Base-by-base conservation (phyloP, 2,329 filamentous ascomycete genomes). In the Penicillium brevicompactum region DNA sequence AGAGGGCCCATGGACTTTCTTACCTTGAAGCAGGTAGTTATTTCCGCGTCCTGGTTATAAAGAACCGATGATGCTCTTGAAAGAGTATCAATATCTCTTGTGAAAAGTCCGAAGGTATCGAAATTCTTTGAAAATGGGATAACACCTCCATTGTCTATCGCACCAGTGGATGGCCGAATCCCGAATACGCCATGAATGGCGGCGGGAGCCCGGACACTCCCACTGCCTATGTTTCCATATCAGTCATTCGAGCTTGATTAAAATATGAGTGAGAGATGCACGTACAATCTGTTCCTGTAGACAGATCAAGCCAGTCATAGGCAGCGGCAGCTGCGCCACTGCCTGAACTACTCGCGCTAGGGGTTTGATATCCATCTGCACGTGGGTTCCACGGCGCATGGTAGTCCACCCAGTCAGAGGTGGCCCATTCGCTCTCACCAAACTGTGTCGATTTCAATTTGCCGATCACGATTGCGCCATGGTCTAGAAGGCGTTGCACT, bases 351-450 rank as follows among this genome's bases (percentile, higher is more conserved):
- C 70, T 74, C 1, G 73, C 72, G 0, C 59, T 65, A 0, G 74
- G 57, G 0, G 76, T 74, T 51, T 78, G 75, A 38, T 80, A 81
- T 0, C 76, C 76, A 60, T 84, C 82, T 0, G 75, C 82, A 34
- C 76, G 63, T 1, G 74, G 67, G 53, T 78, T 78, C 53, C 69
- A 76, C 2, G 77, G 75, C n/a, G 57, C 63, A 4, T 70, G 67
- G 51, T 67, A 74, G 34, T 78, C 75, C 4, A 77, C 62, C 47
- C 58, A 63, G 21, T 72, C 64, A 5, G 50, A 56, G 0, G 70
- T 56, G 2, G 60, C 47, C 3, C 49, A 21, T 21, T 60, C 57
- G 5, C 46, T 45, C 18, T 46, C 44, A 10, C 55, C 60, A 48
- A 60, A 62, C 32, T 56, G 51, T 13, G 22, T 32, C 18, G 30